Conservation (phyloP, 129 eudicot genomes). For the Flaveria bidentis region DNA sequence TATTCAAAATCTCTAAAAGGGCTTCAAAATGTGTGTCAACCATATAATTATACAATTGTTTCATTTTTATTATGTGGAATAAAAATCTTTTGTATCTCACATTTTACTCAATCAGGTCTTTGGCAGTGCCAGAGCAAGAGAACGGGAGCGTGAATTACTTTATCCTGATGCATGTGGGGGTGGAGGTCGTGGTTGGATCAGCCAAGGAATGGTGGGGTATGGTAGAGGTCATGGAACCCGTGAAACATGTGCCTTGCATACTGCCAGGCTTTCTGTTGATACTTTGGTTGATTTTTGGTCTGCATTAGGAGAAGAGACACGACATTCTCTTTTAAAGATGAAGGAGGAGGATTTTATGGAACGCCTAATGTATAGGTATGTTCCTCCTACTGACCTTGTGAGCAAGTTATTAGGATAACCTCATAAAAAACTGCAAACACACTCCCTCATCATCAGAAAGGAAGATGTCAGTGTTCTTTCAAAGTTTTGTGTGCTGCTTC, state of each 20-base stretch:
- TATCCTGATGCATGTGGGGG: slow-evolving; percentile 99
- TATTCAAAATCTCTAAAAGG: slow-evolving; percentile 82
- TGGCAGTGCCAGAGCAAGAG: slow-evolving; percentile 91
- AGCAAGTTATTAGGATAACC: slow-evolving; percentile 20
- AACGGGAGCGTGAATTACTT: slow-evolving; percentile 78
- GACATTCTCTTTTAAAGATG: slow-evolving; percentile 79
- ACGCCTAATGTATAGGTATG: slow-evolving; percentile 85
- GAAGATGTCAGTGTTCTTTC: neutral
- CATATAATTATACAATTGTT: slow-evolving; percentile 15
- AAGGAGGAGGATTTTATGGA: slow-evolving; percentile 96
- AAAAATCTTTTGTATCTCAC: neutral
- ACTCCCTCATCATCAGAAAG: neutral
- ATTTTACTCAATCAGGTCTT: slow-evolving; percentile 60
- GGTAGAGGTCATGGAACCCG: slow-evolving; percentile 95
- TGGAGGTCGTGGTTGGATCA: slow-evolving; percentile 89
- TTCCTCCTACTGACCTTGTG: slow-evolving; percentile 9
- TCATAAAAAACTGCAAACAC: slow-evolving; percentile 14
- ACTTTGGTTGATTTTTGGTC: slow-evolving; percentile 96
- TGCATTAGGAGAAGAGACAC: slow-evolving; percentile 91
- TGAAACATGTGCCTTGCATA: slow-evolving; percentile 94
- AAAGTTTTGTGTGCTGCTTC: slow-evolving; percentile 9
- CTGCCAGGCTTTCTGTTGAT: slow-evolving; percentile 88
- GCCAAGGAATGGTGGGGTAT: slow-evolving; percentile 80
- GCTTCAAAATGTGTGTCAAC: slow-evolving; percentile 67
- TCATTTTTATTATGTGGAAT: slow-evolving; percentile 1